phyloP scores from a whole-genome alignment of 139 green algal species.

The Haematococcus sp. region DNA sequence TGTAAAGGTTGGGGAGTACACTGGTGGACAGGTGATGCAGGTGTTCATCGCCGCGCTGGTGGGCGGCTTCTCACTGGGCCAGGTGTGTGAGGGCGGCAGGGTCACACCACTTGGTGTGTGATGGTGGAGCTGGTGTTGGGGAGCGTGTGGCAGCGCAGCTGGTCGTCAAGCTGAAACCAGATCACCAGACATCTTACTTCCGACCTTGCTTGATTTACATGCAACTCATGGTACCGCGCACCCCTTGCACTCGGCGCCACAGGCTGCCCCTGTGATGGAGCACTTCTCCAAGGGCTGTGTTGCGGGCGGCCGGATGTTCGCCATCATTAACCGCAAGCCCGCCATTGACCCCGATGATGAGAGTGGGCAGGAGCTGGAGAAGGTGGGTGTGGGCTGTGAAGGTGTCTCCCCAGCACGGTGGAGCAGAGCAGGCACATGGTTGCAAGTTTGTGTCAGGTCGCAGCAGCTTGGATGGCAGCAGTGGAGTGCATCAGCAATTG shows the following conservation, averaged over 20 bases:
- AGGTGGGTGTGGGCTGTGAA: background rate
- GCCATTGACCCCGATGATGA: slow-evolving; percentile 15
- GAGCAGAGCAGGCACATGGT: too few species aligned
- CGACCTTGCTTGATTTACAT: too few species aligned
- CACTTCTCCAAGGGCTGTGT: slow-evolving; percentile 51
- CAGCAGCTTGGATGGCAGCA: too few species aligned
- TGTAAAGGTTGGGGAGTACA: slow-evolving; percentile 52
- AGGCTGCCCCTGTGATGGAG: slow-evolving; percentile 42
- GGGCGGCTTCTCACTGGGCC: slow-evolving; percentile 61
- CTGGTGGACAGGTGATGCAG: slow-evolving; percentile 43
- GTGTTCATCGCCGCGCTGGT: slow-evolving; percentile 79
- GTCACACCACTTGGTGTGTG: background rate
- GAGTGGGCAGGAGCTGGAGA: slow-evolving; percentile 2
- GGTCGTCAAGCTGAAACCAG: too few species aligned
- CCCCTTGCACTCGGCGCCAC: background rate
- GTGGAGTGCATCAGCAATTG: too few species aligned
- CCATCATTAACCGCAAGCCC: slow-evolving; percentile 56
- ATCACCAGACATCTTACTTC: too few species aligned
- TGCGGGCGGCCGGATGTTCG: slow-evolving; percentile 62
- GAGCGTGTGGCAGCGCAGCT: too few species aligned
- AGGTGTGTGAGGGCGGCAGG: slow-evolving; percentile 31
- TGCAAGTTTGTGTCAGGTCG: too few species aligned
- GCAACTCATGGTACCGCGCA: too few species aligned
- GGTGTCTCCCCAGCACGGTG: too few species aligned
- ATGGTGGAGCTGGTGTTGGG: background rate